Percentiles rank a stretch among this genome's conserved stretches.
These are phyloP conservation scores for Biscutella auriculata DNA, from an alignment of 441 rosid species.

Conservation along the genomic window DNA sequence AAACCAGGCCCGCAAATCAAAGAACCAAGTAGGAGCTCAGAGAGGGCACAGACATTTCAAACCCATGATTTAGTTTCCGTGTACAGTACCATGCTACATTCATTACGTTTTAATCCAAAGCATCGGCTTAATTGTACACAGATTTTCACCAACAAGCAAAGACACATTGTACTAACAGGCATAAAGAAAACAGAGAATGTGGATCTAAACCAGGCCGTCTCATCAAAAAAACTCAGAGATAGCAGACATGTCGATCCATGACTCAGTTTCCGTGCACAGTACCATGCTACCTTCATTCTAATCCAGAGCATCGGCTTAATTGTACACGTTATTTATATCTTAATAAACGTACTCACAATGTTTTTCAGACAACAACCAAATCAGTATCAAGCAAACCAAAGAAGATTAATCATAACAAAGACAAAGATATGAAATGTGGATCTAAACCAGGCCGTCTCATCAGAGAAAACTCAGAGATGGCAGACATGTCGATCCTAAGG, in stretches of 20 bases:
- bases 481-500: slow-evolving; percentile 38
- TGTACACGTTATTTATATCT: slow-evolving; percentile 27
- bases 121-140: too few relatives aligned
- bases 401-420: background rate
- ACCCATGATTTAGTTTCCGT: slow-evolving; percentile 29
- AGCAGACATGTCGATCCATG: slow-evolving; percentile 38
- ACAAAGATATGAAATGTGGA: slow-evolving; percentile 13
- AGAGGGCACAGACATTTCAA: slow-evolving; percentile 48
- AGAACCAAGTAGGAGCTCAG: slow-evolving; percentile 20
- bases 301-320: slow-evolving; percentile 62
- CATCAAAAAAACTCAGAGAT: slow-evolving; percentile 28
- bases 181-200: background rate
- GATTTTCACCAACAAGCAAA: too few relatives aligned
- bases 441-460: slow-evolving; percentile 40
- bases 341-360: too few relatives aligned
- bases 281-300: slow-evolving; percentile 42
- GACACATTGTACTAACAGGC: too few relatives aligned
- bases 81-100: background rate
- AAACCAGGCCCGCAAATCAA: slow-evolving; percentile 52
- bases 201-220: slow-evolving; percentile 42
- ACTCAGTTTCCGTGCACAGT: slow-evolving; percentile 29
- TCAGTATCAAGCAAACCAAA: too few relatives aligned
- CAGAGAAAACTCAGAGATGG: slow-evolving; percentile 31
- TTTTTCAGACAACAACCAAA: too few relatives aligned
- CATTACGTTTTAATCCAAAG: too few relatives aligned